Evolutionary conservation across 2,329 filamentous ascomycete species (phyloP), one percentile per base, ranked within the genome.

Genomic region (Fusarium mangiferae): DNA sequence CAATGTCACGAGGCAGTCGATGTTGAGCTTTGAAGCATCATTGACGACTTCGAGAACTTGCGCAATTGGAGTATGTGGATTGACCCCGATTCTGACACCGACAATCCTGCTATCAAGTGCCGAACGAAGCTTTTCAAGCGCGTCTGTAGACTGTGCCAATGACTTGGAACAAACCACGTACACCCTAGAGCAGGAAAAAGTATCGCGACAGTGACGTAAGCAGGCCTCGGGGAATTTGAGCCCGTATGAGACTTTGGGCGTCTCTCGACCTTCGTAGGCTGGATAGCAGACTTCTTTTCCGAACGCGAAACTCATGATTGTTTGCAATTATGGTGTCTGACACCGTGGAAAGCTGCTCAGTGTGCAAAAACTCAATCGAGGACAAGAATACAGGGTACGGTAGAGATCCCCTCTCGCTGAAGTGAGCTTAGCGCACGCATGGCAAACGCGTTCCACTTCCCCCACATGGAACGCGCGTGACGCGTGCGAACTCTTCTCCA

Each of bases 1-100:
- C 5, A 90, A 77, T 0, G 88, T 90, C 17, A 90, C 77, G 10
- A 90, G 76, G 45, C 86, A 82, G 79, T 90, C 88, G 0, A 83
- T 83, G 8, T 83, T 62, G 13, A 74, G 75, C 1, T 74, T 69
- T 10, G 80, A 76, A 4, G 83, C 82, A 28, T 88, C 85, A 1
- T 80, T 74, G 3, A 84, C 81, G 33, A 88, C 82, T 48, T 86
- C 82, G 0, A 90, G 73, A 12, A 89, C 83, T 66, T 90, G 86
- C 3, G 84, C 83, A 83, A 86, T 89, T 8, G 85, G 82, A 5
- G 87, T 89, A 75, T 90, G 88, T 8, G 86, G 84, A 35, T 82
- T 83, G 81, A 90, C 87, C 28, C 89, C 88, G 38, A 85, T 79
- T 6, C 84, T 81, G 12, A 83, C 74, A 4, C 88, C 88, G 0